These are phyloP conservation scores for Punica granatum DNA, from an alignment of 345 rosid genomes.

Conservation along the genomic window DNA sequence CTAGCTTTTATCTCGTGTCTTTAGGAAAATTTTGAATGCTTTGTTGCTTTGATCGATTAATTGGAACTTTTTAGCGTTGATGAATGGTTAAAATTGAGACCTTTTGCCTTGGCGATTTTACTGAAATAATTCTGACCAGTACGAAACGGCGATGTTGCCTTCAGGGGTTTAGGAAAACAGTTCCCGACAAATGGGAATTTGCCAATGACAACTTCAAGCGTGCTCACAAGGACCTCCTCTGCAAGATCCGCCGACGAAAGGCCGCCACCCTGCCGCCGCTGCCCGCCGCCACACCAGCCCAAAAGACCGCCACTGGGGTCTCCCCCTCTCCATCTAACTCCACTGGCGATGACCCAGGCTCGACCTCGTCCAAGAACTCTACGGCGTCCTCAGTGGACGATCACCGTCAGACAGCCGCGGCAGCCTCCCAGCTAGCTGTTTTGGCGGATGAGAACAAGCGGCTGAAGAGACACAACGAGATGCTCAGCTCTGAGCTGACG, in stretches of 20 bases:
- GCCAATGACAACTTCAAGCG: conserved; percentile 40
- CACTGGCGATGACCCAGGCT: conserved; percentile 60
- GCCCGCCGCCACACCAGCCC: neutral
- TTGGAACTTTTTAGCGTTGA: too few relatives aligned
- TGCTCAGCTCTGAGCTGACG: conserved; percentile 62
- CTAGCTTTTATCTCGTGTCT: too few relatives aligned
- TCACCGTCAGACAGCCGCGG: conserved; percentile 11
- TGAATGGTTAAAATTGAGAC: too few relatives aligned
- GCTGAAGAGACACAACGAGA: conserved; percentile 62
- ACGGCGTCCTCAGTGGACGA: conserved; percentile 68
- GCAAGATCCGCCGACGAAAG: conserved; percentile 42
- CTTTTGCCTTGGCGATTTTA: neutral
- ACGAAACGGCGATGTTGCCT: neutral
- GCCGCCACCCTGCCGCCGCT: neutral
- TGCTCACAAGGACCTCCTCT: conserved; percentile 33
- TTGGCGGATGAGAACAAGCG: conserved; percentile 75
- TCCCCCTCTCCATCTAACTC: conserved; percentile 48
- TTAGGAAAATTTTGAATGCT: too few relatives aligned
- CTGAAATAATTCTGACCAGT: neutral
- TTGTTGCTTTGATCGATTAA: too few relatives aligned
- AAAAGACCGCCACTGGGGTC: conserved; percentile 15
- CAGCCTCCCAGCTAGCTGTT: conserved; percentile 32
- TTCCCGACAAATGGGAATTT: conserved; percentile 51
- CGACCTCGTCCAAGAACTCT: conserved; percentile 67
- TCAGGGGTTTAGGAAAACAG: conserved; percentile 39